Conservation (phyloP, 495 filamentous ascomycete genomes). For the Lasiosphaeria ovina region DNA sequence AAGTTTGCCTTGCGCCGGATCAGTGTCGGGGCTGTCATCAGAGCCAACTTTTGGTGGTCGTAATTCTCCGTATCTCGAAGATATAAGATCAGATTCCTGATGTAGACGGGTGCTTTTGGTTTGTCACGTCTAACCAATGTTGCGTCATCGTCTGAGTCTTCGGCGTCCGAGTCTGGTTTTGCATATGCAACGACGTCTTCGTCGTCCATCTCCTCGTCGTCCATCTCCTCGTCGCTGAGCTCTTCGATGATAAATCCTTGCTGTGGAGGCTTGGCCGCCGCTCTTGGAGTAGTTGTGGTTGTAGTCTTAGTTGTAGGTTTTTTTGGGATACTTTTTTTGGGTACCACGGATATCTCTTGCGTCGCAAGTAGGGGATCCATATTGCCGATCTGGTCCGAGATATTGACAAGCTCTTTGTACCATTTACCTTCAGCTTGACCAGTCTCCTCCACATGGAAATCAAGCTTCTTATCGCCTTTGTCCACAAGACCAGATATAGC, state of each 20-base stretch:
- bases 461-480: constrained; percentile 65
- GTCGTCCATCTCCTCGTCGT: constrained; percentile 63
- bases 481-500: constrained; percentile 79
- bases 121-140: constrained; percentile 80
- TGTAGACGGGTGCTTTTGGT: constrained; percentile 83
- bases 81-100: constrained; percentile 77
- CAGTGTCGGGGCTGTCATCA: constrained; percentile 70
- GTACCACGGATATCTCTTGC: not conserved
- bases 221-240: constrained; percentile 52
- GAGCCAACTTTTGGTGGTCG: constrained; percentile 76
- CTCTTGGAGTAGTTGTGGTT: constrained; percentile 19
- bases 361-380: constrained; percentile 47
- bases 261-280: constrained; percentile 24
- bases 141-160: constrained; percentile 90
- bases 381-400: constrained; percentile 63
- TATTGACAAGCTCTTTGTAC: constrained; percentile 66
- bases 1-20: constrained; percentile 87
- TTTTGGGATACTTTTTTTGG: not conserved
- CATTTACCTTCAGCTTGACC: constrained; percentile 67
- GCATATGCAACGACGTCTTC: constrained; percentile 78
- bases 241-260: constrained; percentile 64
- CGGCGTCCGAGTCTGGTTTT: constrained; percentile 89
- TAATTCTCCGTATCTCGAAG: constrained; percentile 80
- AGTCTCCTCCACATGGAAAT: constrained; percentile 82
- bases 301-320: not conserved